Evolutionary conservation across 2,329 filamentous ascomycete genomes (phyloP), one percentile per base, ranked within the genome.

Genomic region (Claviceps pusilla): DNA sequence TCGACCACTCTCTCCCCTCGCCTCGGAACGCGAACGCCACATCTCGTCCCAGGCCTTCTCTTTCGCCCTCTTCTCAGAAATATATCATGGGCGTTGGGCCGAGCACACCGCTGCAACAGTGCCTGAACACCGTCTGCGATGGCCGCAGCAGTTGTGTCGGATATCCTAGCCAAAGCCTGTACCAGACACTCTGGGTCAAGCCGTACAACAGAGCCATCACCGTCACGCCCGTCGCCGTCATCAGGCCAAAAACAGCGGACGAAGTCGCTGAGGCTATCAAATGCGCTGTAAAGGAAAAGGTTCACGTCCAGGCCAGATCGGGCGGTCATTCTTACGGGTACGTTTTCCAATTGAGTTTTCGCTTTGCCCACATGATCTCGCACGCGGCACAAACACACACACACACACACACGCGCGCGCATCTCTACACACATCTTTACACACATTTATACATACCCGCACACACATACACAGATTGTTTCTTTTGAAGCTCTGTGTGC

Each of bases 301-400:
- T 78, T 52, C 76, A 77, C 58, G 78, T 84, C 0, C 80, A 84
- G 61, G 76, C 82, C 28, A 78, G 74, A 58, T 81, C 79, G 1
- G 82, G 82, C 4, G 82, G 82, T 0, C 82, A 85, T 60, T 84
- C 79, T 0, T 86, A 82, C 58, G 80, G 71, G 76, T 77, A 63
- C 60, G 73, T 57, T n/a, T 7, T 14, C 24, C 24, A 7, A 9
- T 24, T 31, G 24, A 14, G 7, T 7, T 47, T 0, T 35, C 9
- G 33, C 28, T 16, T 29, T 7, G 45, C 14, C 12, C 12, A 1
- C 29, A 43, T 3, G 51, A 6, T 24, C 24, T 24, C 24, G 24
- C 24, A 24, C 24, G 24, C 24, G 24, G 24, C 24, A 24, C 24
- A 24, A 24, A 24, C 24, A 24, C 24, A 24, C 24, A 24, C 24